A percentile compares a stretch with the other conserved stretches of the same genome.
Evolutionary conservation across 1,284 basidiomycete species (phyloP).

Genomic region (Anthracocystis walkeri): DNA sequence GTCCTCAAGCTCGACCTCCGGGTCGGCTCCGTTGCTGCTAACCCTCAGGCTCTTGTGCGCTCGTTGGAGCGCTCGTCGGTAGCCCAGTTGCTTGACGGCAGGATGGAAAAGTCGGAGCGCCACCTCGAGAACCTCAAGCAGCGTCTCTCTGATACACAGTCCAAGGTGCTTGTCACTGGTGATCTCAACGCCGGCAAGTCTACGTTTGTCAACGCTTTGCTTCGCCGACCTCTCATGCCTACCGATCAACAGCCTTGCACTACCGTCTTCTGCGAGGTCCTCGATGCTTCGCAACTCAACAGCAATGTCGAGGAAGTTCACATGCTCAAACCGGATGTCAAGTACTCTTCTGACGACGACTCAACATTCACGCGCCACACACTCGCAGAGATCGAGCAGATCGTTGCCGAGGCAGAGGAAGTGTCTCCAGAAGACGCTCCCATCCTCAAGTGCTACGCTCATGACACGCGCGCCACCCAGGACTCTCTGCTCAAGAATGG

Average conservation of each 20-base stretch:
- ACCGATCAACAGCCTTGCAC: slow-evolving; percentile 99
- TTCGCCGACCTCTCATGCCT: slow-evolving; percentile 84
- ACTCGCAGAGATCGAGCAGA: slow-evolving; percentile 81
- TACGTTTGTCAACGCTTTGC: slow-evolving; percentile 93
- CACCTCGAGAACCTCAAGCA: slow-evolving; percentile 88
- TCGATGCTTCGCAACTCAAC: slow-evolving; percentile 86
- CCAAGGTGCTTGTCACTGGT: slow-evolving; percentile 97
- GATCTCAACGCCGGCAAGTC: slow-evolving; percentile 99
- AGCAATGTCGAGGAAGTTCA: slow-evolving; percentile 84
- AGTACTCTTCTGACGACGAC: slow-evolving; percentile 81
- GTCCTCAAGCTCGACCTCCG: slow-evolving; percentile 92
- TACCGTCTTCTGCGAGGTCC: slow-evolving; percentile 95
- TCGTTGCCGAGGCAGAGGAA: slow-evolving; percentile 80
- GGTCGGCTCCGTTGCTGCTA: slow-evolving; percentile 75
- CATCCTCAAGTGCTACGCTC: slow-evolving; percentile 71
- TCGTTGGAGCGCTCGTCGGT: slow-evolving; percentile 93
- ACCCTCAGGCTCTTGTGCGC: slow-evolving; percentile 84
- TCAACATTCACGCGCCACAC: slow-evolving; percentile 80
- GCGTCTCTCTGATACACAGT: slow-evolving; percentile 90
- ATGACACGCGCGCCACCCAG: slow-evolving; percentile 55
- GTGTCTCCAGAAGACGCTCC: slow-evolving; percentile 72
- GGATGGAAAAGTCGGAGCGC: slow-evolving; percentile 80
- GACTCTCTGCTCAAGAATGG: slow-evolving; percentile 79
- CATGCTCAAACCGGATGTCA: slow-evolving; percentile 72
- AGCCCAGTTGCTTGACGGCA: slow-evolving; percentile 88